Conservation (phyloP, 108 stramenopile species). For the Cyclotella sp. region DNA sequence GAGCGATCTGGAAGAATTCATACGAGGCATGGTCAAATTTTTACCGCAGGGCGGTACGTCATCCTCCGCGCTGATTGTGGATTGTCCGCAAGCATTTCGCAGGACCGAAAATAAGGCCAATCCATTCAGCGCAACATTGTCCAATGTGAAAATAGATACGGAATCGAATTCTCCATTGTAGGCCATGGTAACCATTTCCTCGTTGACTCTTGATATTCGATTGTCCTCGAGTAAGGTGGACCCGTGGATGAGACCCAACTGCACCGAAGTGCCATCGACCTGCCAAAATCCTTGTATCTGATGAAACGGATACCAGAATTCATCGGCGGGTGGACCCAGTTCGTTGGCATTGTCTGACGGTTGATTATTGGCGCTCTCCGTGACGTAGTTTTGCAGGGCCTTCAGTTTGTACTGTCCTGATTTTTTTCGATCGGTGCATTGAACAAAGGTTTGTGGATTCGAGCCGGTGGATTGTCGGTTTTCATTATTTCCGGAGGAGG, state of each 20-base stretch:
- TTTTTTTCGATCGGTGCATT: conserved; percentile 45
- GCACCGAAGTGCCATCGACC: conserved; percentile 63
- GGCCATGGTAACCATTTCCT: conserved; percentile 59
- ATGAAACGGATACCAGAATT: conserved; percentile 67
- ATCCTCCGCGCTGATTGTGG: conserved; percentile 19
- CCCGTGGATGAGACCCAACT: conserved; percentile 60
- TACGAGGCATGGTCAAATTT: conserved; percentile 36
- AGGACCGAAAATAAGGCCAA: conserved; percentile 75
- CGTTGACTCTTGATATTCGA: conserved; percentile 66
- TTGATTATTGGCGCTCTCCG: conserved; percentile 75
- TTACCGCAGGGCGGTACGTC: conserved; percentile 27
- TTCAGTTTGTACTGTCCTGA: conserved; percentile 45
- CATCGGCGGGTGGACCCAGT: conserved; percentile 68
- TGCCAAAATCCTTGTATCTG: conserved; percentile 85
- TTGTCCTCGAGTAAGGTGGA: conserved; percentile 72
- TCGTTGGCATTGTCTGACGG: conserved; percentile 54
- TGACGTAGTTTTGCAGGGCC: conserved; percentile 52
- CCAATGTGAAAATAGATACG: conserved; percentile 65
- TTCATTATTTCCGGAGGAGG: conserved; percentile 5
- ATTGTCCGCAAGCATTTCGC: conserved; percentile 75
- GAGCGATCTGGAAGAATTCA: conserved; percentile 26
- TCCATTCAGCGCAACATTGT: conserved; percentile 78
- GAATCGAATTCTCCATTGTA: conserved; percentile 63
- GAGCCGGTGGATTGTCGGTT: not conserved
- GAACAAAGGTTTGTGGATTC: conserved; percentile 25